Base-by-base conservation (phyloP, 768 basidiomycete species). In the Collybia nuda region DNA sequence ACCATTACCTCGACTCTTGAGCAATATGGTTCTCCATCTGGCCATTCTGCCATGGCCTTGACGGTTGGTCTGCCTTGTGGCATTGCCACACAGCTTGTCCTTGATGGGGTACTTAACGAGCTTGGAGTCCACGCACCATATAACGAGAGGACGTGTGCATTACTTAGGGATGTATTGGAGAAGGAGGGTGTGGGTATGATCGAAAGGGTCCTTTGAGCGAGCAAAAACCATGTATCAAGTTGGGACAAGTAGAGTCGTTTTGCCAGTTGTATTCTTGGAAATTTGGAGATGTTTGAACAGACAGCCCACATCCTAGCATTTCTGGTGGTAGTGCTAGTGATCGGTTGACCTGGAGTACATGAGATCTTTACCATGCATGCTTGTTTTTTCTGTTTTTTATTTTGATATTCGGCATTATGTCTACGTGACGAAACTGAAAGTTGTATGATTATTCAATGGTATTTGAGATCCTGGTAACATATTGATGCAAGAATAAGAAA, bases 61-160 rank as follows among this genome's bases (percentile, higher is more conserved):
- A 87, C 88, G 21, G 96, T 98, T 43, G 96, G 96, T 52, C 66
- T 98, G 11, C 96, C 96, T 1, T 95, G 93, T 62, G 96, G 95
- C 55, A 89, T 98, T 61, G 95, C 97, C 1, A 83, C 86, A 0
- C 93, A 98, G 74, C 77, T 94, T 54, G 82, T 99, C 21, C 75
- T 99, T 41, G 93, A 98, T 60, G 94, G 94, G 55, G 80, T 84
- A 40, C 71, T 98, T 62, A 81, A 70, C 55, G 81, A 75, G 32
- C 82, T 88, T 12, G 96, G 96, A 61, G 80, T 99, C 5, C 81
- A 84, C 43, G 88, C 84, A 9, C 96, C 96, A 2, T 98, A 98
- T 70, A 81, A 79, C 51, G 87, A 88, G 71, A 87, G 89, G 64
- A 81, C 93, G 32, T 91, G 89, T 62, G 86, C 90, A 47, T 84